Base-by-base conservation (phyloP, 164 flowering plant genomes). In the Aristolochia californica region DNA sequence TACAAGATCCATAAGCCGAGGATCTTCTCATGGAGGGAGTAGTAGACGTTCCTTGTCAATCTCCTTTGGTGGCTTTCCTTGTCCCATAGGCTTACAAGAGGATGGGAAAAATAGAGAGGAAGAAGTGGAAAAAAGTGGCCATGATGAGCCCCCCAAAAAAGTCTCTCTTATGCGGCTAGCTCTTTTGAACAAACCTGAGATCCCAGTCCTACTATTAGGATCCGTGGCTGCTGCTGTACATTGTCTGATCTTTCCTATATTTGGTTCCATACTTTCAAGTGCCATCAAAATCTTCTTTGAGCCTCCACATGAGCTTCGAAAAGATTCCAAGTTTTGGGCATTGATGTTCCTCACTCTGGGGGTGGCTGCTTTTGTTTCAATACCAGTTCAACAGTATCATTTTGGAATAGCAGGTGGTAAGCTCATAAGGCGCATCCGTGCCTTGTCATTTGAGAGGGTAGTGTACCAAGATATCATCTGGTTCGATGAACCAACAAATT, bases 381-480 rank as follows among this genome's bases (percentile, higher is more conserved):
- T 64, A 13, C 83, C 87, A 10, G 2, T 73, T 2, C 87, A 83
- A 50, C 74, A 74, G 28, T 83, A 55, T 65, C 62, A 78, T 52
- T 85, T 85, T 26, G 87, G 84, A 56, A 45, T 85, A 63, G 89
- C 89, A 0, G 89, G 89, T 26, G 83, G 78, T 1, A 80, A 73
- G 51, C 68, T 83, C 56, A 78, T 86, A 2, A 57, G 67, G 48
- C 61, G 94, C 27, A 77, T 83, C 16, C 79, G 89, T 43, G 66
- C 83, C 48, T 43, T 80, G 74, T 70, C 80, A 17, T 83, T 85
- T 38, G 62, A 70, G 60, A 78, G 78, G 62, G 78, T 81, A 20
- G 85, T 81, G 13, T 74, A 78, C 69, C 83, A 81, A 69, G 77
- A 83, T 61, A 81, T 85, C 52, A 77, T 81, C 43, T 85, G 85